Base-by-base conservation (phyloP, 2,329 filamentous ascomycete species). In the Mycosphaerelloides madeirae region DNA sequence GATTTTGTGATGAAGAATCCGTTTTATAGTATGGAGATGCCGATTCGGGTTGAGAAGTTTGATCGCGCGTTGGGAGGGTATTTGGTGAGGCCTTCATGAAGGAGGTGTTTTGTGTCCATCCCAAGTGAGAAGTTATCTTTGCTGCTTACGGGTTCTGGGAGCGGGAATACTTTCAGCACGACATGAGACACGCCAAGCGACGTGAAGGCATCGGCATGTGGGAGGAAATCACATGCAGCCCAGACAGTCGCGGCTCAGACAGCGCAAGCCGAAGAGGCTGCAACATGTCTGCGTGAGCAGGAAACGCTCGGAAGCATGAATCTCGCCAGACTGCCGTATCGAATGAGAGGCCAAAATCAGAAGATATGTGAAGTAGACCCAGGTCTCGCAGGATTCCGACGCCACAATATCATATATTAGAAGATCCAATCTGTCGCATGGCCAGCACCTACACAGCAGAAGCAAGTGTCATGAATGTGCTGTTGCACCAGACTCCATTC, bases 1-100 rank as follows among this genome's bases (percentile, higher is more conserved):
- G 93, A 98, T 68, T 97, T 87, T 65, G 93, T 98, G 57, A 97
- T 96, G 88, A 98, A 97, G 76, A 98, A 98, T 67, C 93, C 93
- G 1, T 98, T 98, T 64, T 97, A 97, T 70, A 90, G 93, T 62
- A 76, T 95, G 45, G 93, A 98, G 72, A 98, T 97, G 90, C 93
- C 93, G 6, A 81, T 98, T 42, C 78, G 93, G 50, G 95, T 93
- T 69, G 93, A 97, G 63, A 85, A 88, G 58, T 98, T 96, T 71
- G 93, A 98, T 66, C 77, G 90, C 58, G 87, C 61, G 16, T 37
- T 66, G 43, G 61, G 52, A 9, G 55, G 50, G 19, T 66, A 66
- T 54, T 44, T 66, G 36, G 56, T 63, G 32, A 49, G 63, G 44
- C 63, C 63, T 18, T 51, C 53, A 12, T 56, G 47, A 52, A 25